These are phyloP conservation scores for Tetradesmus obliquus DNA, from an alignment of 139 green algal species.

Conservation along the genomic window DNA sequence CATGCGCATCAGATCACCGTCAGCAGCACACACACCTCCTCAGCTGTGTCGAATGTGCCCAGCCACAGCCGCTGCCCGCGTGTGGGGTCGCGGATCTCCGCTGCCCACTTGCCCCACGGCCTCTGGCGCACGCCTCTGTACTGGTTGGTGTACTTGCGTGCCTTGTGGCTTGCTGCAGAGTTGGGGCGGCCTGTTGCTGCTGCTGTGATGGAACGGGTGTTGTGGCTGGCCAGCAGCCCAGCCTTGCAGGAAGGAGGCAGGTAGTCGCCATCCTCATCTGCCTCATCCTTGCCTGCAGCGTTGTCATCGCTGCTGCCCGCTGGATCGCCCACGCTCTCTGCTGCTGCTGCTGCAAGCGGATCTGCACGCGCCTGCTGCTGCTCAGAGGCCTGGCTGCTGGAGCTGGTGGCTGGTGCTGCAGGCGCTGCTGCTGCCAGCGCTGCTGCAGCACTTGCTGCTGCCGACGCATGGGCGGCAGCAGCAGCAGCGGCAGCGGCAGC, in stretches of 20 bases:
- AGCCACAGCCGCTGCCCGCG: slow-evolving; percentile 83
- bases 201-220: neutral
- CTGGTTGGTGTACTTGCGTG: slow-evolving; percentile 65
- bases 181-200: neutral
- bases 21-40: slow-evolving; percentile 61
- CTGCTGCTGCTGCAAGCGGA: slow-evolving; percentile 2
- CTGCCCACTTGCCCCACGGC: slow-evolving; percentile 71
- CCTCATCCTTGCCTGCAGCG: slow-evolving; percentile 22
- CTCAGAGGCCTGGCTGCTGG: slow-evolving; percentile 27
- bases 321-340: neutral
- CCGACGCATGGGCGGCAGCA: neutral
- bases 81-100: slow-evolving; percentile 63
- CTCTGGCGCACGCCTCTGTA: slow-evolving; percentile 79
- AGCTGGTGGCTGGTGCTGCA: slow-evolving; percentile 12
- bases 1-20: too few species aligned
- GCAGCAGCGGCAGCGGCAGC: neutral
- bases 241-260: slow-evolving; percentile 16
- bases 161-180: neutral
- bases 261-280: slow-evolving; percentile 30
- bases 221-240: neutral
- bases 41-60: slow-evolving; percentile 90
- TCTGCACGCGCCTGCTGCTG: slow-evolving; percentile 6
- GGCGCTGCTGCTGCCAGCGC: neutral
- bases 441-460: neutral
- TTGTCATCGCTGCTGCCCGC: slow-evolving; percentile 18